Base-by-base conservation (phyloP, 257 asterid species). In the Lithospermum erythrorhizon region DNA sequence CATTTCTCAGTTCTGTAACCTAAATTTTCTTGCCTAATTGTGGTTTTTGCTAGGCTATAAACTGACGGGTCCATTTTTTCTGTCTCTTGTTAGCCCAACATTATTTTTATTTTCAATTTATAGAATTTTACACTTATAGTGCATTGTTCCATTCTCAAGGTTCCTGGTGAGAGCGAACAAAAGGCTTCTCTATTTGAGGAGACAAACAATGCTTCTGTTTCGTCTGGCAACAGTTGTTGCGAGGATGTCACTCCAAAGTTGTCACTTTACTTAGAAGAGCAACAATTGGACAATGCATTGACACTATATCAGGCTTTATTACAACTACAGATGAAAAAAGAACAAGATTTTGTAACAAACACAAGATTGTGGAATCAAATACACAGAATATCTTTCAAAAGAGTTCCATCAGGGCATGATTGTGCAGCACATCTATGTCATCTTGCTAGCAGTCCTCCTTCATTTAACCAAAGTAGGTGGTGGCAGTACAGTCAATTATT, bases 281-380 rank as follows among this genome's bases (percentile, higher is more conserved):
- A 82, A 73, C 77, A 74, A 62, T 73, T 85, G 70, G 82, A 77
- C 74, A 67, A 53, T 41, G 64, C 79, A 25, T 61, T 84, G 73
- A 75, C 95, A 49, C 75, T 89, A 27, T 93, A 89, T 68, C 99
- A 93, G 69, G 80, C 88, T 59, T 73, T 93, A 65, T 70, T 84
- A 57, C 75, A 76, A 62, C 86, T 62, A 63, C 78, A 79, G 54
- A 74, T 72, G 20, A 83, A 75, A 75, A 64, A 63, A 57, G 86
- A 73, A 53, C 69, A 69, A 64, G 83, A 83, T 62, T 67, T 67
- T 59, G 62, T 65, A 56, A 27, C 75, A 30, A 74, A 68, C 61
- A 61, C 85, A 22, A 78, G 73, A 71, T 53, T 93, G 62, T 93
- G 99, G 99, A 84, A 73, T 67, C 85, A 69, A 72, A 71, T 64